Conservation (phyloP, 1,284 basidiomycete genomes). For the Melanopsichium pennsylvanicum region DNA sequence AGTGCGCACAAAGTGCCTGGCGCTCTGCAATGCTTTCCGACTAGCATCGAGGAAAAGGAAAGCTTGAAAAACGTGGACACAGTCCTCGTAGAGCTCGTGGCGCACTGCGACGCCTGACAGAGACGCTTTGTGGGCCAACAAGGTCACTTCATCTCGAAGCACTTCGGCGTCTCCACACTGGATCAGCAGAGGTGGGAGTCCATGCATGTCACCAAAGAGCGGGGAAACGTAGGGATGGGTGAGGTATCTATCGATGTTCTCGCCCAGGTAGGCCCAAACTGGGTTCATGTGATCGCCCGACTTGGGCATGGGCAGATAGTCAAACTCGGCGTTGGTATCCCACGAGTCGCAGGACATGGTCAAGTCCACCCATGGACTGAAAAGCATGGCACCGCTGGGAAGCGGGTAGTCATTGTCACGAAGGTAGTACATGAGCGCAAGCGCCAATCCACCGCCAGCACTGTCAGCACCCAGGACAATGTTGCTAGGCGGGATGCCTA, state of each 20-base stretch:
- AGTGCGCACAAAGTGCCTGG: conserved; percentile 64
- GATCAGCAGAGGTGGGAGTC: conserved; percentile 87
- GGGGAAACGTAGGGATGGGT: conserved; percentile 89
- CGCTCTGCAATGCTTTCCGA: conserved; percentile 64
- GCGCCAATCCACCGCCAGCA: conserved; percentile 86
- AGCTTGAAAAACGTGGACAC: conserved; percentile 69
- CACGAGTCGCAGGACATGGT: conserved; percentile 97
- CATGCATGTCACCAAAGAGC: conserved; percentile 88
- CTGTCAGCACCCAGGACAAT: conserved; percentile 81
- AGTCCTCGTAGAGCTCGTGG: conserved; percentile 92
- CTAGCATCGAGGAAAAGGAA: conserved; percentile 65
- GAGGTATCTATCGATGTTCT: conserved; percentile 79
- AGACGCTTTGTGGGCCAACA: conserved; percentile 93
- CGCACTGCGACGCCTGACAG: conserved; percentile 85
- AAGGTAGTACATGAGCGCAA: conserved; percentile 90
- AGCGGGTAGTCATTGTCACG: conserved; percentile 65
- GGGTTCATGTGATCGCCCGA: conserved; percentile 90
- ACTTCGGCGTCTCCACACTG: conserved; percentile 95
- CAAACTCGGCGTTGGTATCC: conserved; percentile 82
- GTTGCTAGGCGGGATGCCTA: conserved; percentile 79
- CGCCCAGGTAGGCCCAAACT: conserved; percentile 88
- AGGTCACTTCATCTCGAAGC: conserved; percentile 86
- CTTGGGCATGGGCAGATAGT: conserved; percentile 68
- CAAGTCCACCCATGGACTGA: conserved; percentile 71
- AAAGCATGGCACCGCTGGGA: conserved; percentile 63